Base-by-base conservation (phyloP, 352 stramenopile genomes). In the Phytophthora syringae region DNA sequence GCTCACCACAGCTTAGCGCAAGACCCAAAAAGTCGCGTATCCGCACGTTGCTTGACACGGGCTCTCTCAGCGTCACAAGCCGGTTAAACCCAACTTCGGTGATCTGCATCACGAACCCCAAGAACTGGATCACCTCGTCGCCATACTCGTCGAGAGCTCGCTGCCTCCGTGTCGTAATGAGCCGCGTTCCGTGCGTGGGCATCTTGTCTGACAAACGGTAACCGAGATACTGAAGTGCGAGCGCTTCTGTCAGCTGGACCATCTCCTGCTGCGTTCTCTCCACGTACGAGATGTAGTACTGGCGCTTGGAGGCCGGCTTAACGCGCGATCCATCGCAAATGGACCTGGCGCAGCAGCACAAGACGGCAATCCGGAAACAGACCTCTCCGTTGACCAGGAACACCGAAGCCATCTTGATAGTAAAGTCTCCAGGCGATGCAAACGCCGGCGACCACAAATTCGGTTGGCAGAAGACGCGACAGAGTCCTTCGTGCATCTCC, bases 11-110 rank as follows among this genome's bases (percentile, higher is more conserved):
- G 2, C 72, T 70, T 18, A 89, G 51, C 0, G 78, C 76, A 1
- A 94, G 66, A 27, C 87, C 76, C 6, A 94, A 52, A 49, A 94
- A 94, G 18, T 93, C 78, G 0, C 86, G 84, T 30, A 93, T 60
- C 2, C 85, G 64, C 2, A 93, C 62, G 42, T 94, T 87, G 49
- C 77, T 87, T 7, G 61, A 69, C 20, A 93, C 72, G 0, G 86
- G 81, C 27, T 93, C 84, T 9, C 70, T 75, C 10, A 93, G 49
- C 15, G 64, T 47, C 4, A 92, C 72, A 12, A 94, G 78, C 21
- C 71, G 32, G 53, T 92, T 89, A 60, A 90, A 88, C 5, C 86
- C 86, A 20, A 88, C 76, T 21, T 83, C 72, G 3, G 70, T 83
- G 56, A 94, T 91, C 18, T 70, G 82, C 39, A 94, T 76, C 32